phyloP scores from a whole-genome alignment of 2,329 filamentous ascomycete species.

The Pestalotiopsis sp. region DNA sequence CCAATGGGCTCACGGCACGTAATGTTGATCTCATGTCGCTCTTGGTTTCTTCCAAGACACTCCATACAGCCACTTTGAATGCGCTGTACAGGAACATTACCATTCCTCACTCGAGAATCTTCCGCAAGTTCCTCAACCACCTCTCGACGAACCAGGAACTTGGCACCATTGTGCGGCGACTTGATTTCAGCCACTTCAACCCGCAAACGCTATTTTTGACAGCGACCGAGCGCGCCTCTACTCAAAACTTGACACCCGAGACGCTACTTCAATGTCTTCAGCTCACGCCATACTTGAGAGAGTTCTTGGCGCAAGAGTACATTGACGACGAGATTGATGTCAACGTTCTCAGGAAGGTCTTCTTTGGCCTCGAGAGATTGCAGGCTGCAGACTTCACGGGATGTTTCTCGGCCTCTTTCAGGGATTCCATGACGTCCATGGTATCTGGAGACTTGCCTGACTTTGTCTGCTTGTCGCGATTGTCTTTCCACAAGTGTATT shows the following conservation, averaged over 20 bases:
- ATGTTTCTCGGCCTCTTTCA: constrained; percentile 70
- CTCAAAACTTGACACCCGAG: constrained; percentile 74
- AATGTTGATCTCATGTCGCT: constrained; percentile 80
- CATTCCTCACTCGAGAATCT: constrained; percentile 81
- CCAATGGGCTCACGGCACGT: constrained; percentile 75
- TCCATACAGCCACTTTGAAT: constrained; percentile 73
- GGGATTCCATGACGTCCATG: constrained; percentile 62
- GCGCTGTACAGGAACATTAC: constrained; percentile 81
- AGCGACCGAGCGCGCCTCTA: constrained; percentile 73
- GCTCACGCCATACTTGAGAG: constrained; percentile 72
- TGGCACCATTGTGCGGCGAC: constrained; percentile 74
- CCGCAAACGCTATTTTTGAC: constrained; percentile 76
- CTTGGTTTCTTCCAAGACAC: constrained; percentile 72
- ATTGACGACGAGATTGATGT: constrained; percentile 74
- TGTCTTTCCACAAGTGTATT: constrained; percentile 80
- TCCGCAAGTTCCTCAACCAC: constrained; percentile 77
- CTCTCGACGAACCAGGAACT: constrained; percentile 67
- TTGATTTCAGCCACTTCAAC: constrained; percentile 87
- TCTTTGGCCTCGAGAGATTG: constrained; percentile 66
- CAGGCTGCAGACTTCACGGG: constrained; percentile 77
- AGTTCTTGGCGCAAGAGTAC: constrained; percentile 81
- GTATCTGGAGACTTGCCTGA: constrained; percentile 56
- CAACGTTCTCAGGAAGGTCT: constrained; percentile 71
- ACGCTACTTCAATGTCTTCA: constrained; percentile 74
- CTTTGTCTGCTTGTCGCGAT: constrained; percentile 61